phyloP scores from a whole-genome alignment of 805 yeast genomes.

The Metschnikowia bowlesiae region DNA sequence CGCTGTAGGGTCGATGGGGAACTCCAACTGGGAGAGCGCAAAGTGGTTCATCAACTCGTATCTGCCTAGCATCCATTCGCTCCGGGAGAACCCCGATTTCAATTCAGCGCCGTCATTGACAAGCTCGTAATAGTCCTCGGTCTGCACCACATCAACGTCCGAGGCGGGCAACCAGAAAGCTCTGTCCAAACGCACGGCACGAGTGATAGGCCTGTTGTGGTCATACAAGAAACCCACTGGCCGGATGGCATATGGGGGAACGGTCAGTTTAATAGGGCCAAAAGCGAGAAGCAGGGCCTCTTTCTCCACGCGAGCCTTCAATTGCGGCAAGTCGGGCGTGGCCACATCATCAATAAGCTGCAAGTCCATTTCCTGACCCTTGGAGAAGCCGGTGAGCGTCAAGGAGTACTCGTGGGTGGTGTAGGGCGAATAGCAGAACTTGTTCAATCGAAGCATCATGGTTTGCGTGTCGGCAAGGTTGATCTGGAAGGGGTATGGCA shows the following conservation, averaged over 20 bases:
- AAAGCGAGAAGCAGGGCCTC: constrained; percentile 41
- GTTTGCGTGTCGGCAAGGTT: constrained; percentile 58
- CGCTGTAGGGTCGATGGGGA: constrained; percentile 40
- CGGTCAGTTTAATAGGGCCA: constrained; percentile 47
- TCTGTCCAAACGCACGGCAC: constrained; percentile 58
- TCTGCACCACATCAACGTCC: constrained; percentile 62
- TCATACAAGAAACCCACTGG: constrained; percentile 58
- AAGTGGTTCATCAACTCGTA: constrained; percentile 46
- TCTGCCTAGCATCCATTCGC: constrained; percentile 65
- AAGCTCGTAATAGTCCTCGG: constrained; percentile 83
- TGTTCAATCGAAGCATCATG: constrained; percentile 49
- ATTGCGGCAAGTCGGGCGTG: constrained; percentile 23
- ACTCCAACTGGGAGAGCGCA: constrained; percentile 57
- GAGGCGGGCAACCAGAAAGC: constrained; percentile 84
- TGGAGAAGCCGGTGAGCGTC: constrained; percentile 40
- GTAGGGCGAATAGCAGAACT: constrained; percentile 61
- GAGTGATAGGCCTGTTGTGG: constrained; percentile 61
- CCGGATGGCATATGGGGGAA: constrained; percentile 43
- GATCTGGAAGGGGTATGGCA: constrained; percentile 63
- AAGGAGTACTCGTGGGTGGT: constrained; percentile 46
- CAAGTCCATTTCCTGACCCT: constrained; percentile 45
- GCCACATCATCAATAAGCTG: constrained; percentile 16
- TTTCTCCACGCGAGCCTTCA: constrained; percentile 35
- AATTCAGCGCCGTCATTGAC: constrained; percentile 72
- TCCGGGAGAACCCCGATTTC: constrained; percentile 69